Conservation (phyloP, 1,284 basidiomycete genomes). For the Trichosporon ovoides region DNA sequence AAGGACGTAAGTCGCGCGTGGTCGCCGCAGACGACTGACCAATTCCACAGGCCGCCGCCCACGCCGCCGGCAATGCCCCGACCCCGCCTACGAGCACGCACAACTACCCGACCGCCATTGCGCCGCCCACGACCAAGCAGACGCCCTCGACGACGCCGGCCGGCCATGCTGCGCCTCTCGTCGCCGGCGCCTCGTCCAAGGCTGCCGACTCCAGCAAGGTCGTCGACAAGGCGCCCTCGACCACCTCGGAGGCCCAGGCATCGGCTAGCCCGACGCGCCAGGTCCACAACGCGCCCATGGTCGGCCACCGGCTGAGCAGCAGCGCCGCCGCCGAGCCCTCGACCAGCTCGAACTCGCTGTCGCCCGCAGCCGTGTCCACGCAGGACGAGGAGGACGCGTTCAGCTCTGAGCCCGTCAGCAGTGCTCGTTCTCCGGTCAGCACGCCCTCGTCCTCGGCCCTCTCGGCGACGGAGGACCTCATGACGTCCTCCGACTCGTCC, state of each 20-base stretch:
- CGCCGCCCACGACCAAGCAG: not conserved
- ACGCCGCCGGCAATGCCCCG: not conserved
- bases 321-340: not conserved
- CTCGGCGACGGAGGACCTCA: not conserved
- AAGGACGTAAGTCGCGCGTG: not conserved
- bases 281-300: too few species aligned
- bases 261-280: too few species aligned
- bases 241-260: not conserved
- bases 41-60: not conserved
- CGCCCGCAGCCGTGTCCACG: not conserved
- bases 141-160: not conserved
- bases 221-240: not conserved
- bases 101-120: not conserved
- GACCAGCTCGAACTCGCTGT: not conserved
- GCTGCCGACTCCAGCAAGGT: not conserved
- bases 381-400: not conserved
- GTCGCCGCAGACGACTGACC: too few species aligned
- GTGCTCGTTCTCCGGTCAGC: constrained; percentile 1
- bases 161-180: not conserved
- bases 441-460: not conserved
- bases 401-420: not conserved
- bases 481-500: not conserved
- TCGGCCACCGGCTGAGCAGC: too few species aligned
- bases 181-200: not conserved
- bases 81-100: not conserved